Evolutionary conservation across 2,329 filamentous ascomycete species (phyloP), one percentile per base, ranked within the genome.

Genomic region (Cryphonectria radicalis): DNA sequence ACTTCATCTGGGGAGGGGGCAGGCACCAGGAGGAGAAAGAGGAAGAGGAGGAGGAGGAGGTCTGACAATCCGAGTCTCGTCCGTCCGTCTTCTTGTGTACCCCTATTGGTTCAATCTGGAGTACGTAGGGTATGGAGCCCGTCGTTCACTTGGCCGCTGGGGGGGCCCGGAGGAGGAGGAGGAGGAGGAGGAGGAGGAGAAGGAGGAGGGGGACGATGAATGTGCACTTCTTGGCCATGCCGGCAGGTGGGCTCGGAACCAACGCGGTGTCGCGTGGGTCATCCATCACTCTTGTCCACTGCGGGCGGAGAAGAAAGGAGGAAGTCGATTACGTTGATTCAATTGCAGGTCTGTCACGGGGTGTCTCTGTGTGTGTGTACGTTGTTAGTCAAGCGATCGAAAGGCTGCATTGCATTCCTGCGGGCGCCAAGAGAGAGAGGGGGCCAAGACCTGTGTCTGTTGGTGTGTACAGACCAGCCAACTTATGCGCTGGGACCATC

Each of bases 161-260:
- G 46, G 46, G 46, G 46, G 22, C 46, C 17, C 7, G 22, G 46
- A n/a, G 22, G 46, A n/a, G 46, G 22, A 17, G 22, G 46, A 55
- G 63, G 69, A 67, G 57, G 57, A 69, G 22, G 46, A 55, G 63
- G 69, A 67, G 57, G 57, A 69, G 22, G 46, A n/a, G 22, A 22
- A n/a, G 46, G 22, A 17, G 22, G 46, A 55, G 63, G 69, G 70
- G 57, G 57, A 69, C 66, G 66, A 53, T 17, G 43, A 22, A 50
- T 22, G 64, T 64, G 42, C 59, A 59, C 70, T 71, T 71, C 70
- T 71, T 71, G 70, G 70, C 70, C 50, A 19, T 22, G 40, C 66
- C 64, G 65, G 69, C 64, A 70, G 69, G 60, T 70, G 63, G 68
- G 63, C 46, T 60, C 68, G 62, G 37, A 40, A 66, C 64, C 64